Evolutionary conservation across 495 filamentous ascomycete genomes (phyloP), one percentile per base, ranked within the genome.

Genomic region (Margaritispora aquatica): DNA sequence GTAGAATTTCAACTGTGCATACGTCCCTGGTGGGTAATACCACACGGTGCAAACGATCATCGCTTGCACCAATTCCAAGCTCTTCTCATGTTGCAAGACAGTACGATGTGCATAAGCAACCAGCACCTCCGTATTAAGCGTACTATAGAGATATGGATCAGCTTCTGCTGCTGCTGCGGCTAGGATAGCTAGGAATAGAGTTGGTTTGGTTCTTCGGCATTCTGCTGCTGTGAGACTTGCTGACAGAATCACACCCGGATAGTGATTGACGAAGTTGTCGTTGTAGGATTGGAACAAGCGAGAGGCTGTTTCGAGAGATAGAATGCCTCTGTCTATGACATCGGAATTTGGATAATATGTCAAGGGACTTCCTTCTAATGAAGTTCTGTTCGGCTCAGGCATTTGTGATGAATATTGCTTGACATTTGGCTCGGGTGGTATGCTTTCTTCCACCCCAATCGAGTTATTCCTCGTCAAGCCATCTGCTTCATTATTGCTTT

Each of bases 61-160:
- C 0, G 78, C 72, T 55, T 83, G 79, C 17, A 82, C 74, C 36
- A 83, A 59, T 58, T 81, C 78, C 41, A 81, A 57, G n/a, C 74
- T 78, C 63, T 82, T 81, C 46, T 81, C 75, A 19, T 76, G 73
- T 23, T 77, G 67, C 58, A 81, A 71, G 49, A 81, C 73, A 54
- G 75, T 76, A 36, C 70, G 66, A 22, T 76, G 70, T 10, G 80
- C 74, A 66, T 80, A 80, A 2, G 75, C 64, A 36, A 69, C 69
- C 8, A 80, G 61, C 54, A 79, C 68, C 58, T 83, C 77, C 5
- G 69, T 71, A 62, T 79, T 77, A 7, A 83, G 67, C 24, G 70
- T 60, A 8, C 67, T 71, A 23, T 75, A 76, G 8, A 83, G 64
- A 0, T 68, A 61, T 1, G 70, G 65, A 57, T 81, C 73, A 0